A percentile compares a stretch with the other conserved stretches of the same genome.
Conservation (phyloP, 768 basidiomycete species). For the Leccinum pellstonianum region DNA sequence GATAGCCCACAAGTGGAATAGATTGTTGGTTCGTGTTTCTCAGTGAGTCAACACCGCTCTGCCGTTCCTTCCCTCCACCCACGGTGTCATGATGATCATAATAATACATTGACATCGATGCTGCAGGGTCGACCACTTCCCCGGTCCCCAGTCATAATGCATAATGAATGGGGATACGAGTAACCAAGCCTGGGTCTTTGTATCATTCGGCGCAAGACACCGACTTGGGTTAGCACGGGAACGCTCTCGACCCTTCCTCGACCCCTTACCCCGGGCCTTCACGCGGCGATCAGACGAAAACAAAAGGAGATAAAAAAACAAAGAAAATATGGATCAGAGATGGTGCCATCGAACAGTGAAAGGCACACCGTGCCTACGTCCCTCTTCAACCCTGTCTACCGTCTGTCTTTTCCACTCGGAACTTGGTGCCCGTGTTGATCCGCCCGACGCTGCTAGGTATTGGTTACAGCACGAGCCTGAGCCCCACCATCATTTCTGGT, state of each 20-base stretch:
- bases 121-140: not conserved
- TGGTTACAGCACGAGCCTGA: no score
- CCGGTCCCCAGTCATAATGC: not conserved
- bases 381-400: not conserved
- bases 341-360: not conserved
- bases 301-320: not conserved
- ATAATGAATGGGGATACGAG: not conserved
- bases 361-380: not conserved
- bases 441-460: not conserved
- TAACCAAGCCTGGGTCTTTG: not conserved
- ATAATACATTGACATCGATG: not conserved
- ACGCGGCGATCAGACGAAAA: not conserved
- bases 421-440: not conserved
- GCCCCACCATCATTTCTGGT: not conserved
- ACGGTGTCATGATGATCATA: not conserved
- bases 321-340: not conserved
- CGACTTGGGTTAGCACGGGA: not conserved
- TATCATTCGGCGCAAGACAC: not conserved
- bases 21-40: not conserved
- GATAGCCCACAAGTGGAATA: not conserved
- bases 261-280: not conserved
- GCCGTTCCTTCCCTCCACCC: not conserved
- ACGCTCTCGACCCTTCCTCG: not conserved
- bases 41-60: not conserved
- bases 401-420: not conserved